Percentiles rank a stretch among this genome's conserved stretches.
Evolutionary conservation across 1,139 yeast genomes (phyloP).

Genomic region (Saccharomyces hybrid): DNA sequence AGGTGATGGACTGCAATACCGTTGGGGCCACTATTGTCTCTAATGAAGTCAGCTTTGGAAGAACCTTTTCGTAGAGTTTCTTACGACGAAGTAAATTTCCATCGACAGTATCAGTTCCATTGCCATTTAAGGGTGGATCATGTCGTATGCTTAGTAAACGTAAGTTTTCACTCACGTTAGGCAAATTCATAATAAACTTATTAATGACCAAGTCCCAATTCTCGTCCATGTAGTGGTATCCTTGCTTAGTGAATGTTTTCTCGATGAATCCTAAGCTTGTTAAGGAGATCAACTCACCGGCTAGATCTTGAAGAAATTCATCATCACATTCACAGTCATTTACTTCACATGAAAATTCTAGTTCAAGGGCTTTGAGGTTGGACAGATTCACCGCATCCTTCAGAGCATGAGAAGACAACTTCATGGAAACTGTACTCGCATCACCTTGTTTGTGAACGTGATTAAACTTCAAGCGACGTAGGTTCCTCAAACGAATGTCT

Average conservation of each 20-base stretch:
- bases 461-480: conserved; percentile 33
- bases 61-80: conserved; percentile 40
- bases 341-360: conserved; percentile 42
- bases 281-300: conserved; percentile 29
- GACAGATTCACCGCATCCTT: conserved; percentile 30
- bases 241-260: conserved; percentile 33
- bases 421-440: conserved; percentile 24
- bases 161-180: conserved; percentile 30
- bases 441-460: conserved; percentile 39
- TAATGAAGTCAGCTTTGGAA: conserved; percentile 41
- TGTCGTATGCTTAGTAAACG: conserved; percentile 44
- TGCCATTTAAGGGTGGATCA: conserved; percentile 43
- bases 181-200: conserved; percentile 38
- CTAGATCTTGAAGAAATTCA: conserved; percentile 34
- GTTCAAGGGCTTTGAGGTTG: conserved; percentile 33
- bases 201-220: conserved; percentile 48
- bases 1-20: conserved; percentile 49
- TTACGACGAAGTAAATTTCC: conserved; percentile 61
- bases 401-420: conserved; percentile 10
- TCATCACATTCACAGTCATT: conserved; percentile 42
- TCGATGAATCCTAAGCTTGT: conserved; percentile 42
- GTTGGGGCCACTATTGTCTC: conserved; percentile 49
- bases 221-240: conserved; percentile 47
- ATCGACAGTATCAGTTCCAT: conserved; percentile 53
- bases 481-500: conserved; percentile 10